Evolutionary conservation across 2,329 filamentous ascomycete genomes (phyloP), one percentile per base, ranked within the genome.

Genomic region (Ceratocystis albifundus): DNA sequence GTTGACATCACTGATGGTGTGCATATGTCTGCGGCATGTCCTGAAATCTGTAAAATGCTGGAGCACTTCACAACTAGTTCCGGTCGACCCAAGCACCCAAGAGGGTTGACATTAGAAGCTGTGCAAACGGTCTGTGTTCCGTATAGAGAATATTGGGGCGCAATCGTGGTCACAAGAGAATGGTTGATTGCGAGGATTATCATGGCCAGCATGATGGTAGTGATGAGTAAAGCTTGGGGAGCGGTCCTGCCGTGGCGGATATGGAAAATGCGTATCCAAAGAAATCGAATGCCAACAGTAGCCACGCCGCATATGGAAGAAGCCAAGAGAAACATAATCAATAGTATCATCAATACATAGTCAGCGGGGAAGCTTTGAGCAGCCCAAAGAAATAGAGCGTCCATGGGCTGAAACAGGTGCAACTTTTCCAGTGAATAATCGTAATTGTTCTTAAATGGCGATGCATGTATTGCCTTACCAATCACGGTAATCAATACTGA

Each of bases 401-500:
- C 97, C 73, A 96, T 80, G 1, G 94, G 94, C 74, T 99, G 94
- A 79, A 96, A 96, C 71, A 97, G 86, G 74, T 95, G 90, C 74
- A 95, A 88, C 73, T 80, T 82, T 55, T 87, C 90, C 3, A 99
- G 82, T 62, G 97, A 89, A 76, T 96, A 99, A 69, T 94, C 94
- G 74, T 94, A 99, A 71, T 85, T 86, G 68, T 86, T 80, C 75
- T 94, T 93, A 82, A 94, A 99, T 69, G 95, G 79, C 2, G 91
- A 79, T 2, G 92, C 96, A 78, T 97, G 96, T 75, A 88, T 92
- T 45, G 91, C 90, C 78, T 97, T 97, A 82, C 99, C 94, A 72
- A 97, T 91, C 70, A 86, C 88, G 0, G 93, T 97, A 73, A 97
- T 88, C 71, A 97, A 82, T 90, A 99, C 97, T 12, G 90, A 96